phyloP scores from a whole-genome alignment of 1,284 basidiomycete genomes.

The Austroboletus novae-zelandiae region DNA sequence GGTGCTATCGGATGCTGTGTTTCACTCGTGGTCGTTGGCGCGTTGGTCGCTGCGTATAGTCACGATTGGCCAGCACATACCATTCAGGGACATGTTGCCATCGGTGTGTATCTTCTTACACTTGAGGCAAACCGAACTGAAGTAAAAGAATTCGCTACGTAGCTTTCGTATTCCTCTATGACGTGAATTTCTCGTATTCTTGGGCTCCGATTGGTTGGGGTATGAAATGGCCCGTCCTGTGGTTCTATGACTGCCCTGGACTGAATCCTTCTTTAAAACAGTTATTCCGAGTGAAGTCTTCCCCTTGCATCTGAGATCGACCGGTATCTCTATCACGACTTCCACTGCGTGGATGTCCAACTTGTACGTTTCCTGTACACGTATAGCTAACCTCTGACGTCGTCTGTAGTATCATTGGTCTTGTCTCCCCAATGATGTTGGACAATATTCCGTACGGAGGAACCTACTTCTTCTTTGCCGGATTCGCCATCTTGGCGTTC shows the following conservation, averaged over 20 bases:
- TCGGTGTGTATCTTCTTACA: slow-evolving; percentile 15
- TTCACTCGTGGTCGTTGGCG: slow-evolving; percentile 30
- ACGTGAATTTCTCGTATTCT: slow-evolving; percentile 36
- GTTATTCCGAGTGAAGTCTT: slow-evolving; percentile 35
- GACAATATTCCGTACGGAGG: slow-evolving; percentile 21
- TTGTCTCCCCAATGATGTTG: slow-evolving; percentile 32
- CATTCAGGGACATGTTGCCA: slow-evolving; percentile 28
- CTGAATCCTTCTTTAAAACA: neutral
- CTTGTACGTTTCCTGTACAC: slow-evolving; percentile 9
- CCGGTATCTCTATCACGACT: slow-evolving; percentile 35
- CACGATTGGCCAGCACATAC: slow-evolving; percentile 27
- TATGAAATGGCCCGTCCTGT: slow-evolving; percentile 7
- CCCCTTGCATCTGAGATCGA: slow-evolving; percentile 33
- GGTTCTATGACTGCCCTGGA: neutral
- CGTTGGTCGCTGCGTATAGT: slow-evolving; percentile 30
- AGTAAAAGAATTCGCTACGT: neutral
- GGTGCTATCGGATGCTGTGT: slow-evolving; percentile 31
- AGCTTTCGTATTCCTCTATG: slow-evolving; percentile 35
- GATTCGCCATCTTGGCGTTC: slow-evolving; percentile 26
- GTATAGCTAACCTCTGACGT: neutral
- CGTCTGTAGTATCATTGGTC: slow-evolving; percentile 23
- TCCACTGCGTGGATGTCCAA: slow-evolving; percentile 33
- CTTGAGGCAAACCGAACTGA: neutral
- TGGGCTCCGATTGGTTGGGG: slow-evolving; percentile 38
- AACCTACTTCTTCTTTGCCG: slow-evolving; percentile 33